phyloP scores from a whole-genome alignment of 306 rosid genomes.

The Cicer yamashitae region DNA sequence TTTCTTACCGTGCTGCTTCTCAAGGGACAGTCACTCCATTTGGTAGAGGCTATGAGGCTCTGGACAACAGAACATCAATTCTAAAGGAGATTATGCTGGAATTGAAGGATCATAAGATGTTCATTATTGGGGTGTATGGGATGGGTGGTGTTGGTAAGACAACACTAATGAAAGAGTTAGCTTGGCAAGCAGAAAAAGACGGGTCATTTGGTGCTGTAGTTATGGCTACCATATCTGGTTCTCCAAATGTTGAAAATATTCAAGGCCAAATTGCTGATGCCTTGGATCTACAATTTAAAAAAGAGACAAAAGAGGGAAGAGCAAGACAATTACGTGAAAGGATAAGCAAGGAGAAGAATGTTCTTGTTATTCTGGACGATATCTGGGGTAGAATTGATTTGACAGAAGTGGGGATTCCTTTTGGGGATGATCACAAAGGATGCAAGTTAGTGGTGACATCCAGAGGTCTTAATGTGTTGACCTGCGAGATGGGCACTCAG shows the following conservation, averaged over 20 bases:
- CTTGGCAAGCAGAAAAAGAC: neutral
- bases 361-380: constrained; percentile 35
- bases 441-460: constrained; percentile 35
- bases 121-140: constrained; percentile 24
- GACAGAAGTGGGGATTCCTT: constrained; percentile 24
- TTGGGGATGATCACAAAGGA: constrained; percentile 30
- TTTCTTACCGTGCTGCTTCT: neutral
- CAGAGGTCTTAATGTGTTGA: neutral
- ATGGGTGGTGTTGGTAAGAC: neutral
- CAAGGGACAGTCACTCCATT: neutral
- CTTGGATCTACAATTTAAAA: neutral
- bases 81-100: neutral
- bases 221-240: neutral
- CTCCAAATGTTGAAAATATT: constrained; percentile 16
- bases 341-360: neutral
- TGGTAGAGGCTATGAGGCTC: neutral
- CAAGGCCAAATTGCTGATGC: constrained; percentile 26
- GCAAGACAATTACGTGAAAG: neutral
- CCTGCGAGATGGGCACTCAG: neutral
- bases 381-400: constrained; percentile 1
- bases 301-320: neutral
- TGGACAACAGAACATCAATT: constrained; percentile 6
- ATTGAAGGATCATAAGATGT: neutral
- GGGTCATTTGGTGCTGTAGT: neutral
- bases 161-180: constrained; percentile 3